Percentiles rank a stretch among this genome's conserved stretches.
phyloP scores from a whole-genome alignment of 176 grass and related monocot species.

The Raddia distichophylla region DNA sequence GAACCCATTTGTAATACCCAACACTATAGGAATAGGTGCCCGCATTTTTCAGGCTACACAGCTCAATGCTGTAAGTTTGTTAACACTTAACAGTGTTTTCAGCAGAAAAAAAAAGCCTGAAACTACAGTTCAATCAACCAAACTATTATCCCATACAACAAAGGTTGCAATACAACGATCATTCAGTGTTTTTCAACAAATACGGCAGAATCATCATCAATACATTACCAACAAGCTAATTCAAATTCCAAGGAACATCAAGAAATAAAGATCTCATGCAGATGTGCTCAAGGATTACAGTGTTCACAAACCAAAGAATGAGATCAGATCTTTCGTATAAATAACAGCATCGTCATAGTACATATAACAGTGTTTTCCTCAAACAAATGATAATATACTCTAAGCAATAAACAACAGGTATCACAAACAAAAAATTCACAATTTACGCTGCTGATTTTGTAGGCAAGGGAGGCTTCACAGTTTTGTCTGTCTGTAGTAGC shows the following conservation, averaged over 20 bases:
- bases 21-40: no score
- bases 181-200: background rate
- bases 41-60: background rate
- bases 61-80: background rate
- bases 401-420: conserved; percentile 48
- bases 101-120: background rate
- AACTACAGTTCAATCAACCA: background rate
- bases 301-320: conserved; percentile 46
- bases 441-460: conserved; percentile 29
- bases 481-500: conserved; percentile 26
- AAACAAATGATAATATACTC: conserved; percentile 57
- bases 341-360: conserved; percentile 39
- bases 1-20: no score
- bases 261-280: background rate
- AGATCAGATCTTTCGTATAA: conserved; percentile 41
- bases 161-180: background rate
- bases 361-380: conserved; percentile 28
- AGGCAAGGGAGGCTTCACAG: conserved; percentile 24
- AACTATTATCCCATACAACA: background rate
- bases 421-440: conserved; percentile 48
- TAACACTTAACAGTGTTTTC: background rate
- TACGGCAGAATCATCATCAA: background rate
- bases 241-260: background rate
- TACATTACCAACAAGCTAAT: background rate
- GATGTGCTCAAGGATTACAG: conserved; percentile 26